phyloP scores from a whole-genome alignment of 2,329 filamentous ascomycete species.

The Talaromyces albobiverticillius region DNA sequence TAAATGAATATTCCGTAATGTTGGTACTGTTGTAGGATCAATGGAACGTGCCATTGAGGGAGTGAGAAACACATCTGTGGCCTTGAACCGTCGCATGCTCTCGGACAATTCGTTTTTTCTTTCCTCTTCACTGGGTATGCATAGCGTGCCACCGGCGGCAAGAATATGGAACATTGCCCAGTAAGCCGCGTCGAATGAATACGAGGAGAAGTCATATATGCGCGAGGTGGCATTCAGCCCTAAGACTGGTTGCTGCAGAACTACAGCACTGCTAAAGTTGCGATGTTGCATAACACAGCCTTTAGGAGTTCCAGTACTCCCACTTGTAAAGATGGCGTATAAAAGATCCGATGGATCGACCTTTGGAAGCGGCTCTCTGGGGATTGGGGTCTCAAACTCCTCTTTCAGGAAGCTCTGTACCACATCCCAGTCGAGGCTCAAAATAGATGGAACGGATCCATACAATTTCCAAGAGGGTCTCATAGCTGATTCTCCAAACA shows the following conservation, averaged over 20 bases:
- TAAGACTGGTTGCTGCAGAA: conserved; percentile 59
- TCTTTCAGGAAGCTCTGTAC: background rate
- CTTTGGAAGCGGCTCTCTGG: background rate
- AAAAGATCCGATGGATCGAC: conserved; percentile 2
- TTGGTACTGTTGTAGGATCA: conserved; percentile 22
- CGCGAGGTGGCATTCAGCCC: conserved; percentile 60
- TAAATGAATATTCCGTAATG: conserved; percentile 41
- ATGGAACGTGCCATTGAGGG: conserved; percentile 54
- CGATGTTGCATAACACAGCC: conserved; percentile 59
- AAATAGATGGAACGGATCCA: background rate
- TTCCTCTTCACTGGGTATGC: conserved; percentile 53
- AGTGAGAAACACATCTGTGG: conserved; percentile 58
- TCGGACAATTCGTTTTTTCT: conserved; percentile 21
- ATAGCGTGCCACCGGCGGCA: conserved; percentile 57
- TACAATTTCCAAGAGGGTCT: too few species aligned
- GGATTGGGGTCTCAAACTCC: background rate
- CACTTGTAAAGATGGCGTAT: conserved; percentile 56
- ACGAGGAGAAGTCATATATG: conserved; percentile 58
- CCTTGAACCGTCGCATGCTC: conserved; percentile 50
- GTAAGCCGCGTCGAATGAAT: conserved; percentile 53
- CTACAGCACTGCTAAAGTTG: conserved; percentile 56
- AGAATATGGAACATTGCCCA: conserved; percentile 56
- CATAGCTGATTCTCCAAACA: background rate
- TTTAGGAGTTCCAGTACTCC: conserved; percentile 50
- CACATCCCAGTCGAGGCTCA: background rate